A percentile compares a stretch with the other conserved stretches of the same genome.
phyloP scores from a whole-genome alignment of 2,329 filamentous ascomycete genomes.

The Aspergillus sp. region DNA sequence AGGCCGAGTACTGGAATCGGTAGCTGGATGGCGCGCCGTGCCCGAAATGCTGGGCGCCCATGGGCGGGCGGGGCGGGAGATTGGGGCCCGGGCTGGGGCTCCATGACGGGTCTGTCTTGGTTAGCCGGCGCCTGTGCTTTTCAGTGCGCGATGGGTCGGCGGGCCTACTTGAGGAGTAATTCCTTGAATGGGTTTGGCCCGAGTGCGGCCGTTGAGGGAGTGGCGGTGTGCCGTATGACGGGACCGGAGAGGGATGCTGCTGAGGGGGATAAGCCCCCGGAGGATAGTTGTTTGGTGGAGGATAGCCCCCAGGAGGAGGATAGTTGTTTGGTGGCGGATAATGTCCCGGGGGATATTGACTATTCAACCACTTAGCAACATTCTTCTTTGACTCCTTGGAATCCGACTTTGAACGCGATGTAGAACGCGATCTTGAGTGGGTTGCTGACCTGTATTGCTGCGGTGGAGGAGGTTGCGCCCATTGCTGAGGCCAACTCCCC shows the following conservation, averaged over 20 bases:
- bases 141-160: neutral
- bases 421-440: too few species aligned
- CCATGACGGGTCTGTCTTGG: slow-evolving; percentile 40
- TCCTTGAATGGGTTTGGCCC: slow-evolving; percentile 2
- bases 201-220: slow-evolving; percentile 18
- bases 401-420: too few species aligned
- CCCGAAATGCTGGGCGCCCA: slow-evolving; percentile 70
- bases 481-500: slow-evolving; percentile 7
- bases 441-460: slow-evolving; percentile 7
- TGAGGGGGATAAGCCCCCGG: neutral
- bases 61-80: slow-evolving; percentile 66
- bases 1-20: slow-evolving; percentile 88
- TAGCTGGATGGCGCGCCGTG: slow-evolving; percentile 77
- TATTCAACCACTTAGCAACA: too few species aligned
- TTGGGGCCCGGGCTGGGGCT: slow-evolving; percentile 53
- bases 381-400: too few species aligned
- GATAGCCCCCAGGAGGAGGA: slow-evolving; percentile 1
- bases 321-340: slow-evolving; percentile 7
- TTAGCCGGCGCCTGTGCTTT: neutral
- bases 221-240: slow-evolving; percentile 15
- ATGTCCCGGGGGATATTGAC: neutral
- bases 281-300: slow-evolving; percentile 3
- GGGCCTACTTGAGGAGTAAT: slow-evolving; percentile 18
- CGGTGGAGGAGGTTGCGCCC: slow-evolving; percentile 6
- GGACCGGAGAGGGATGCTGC: slow-evolving; percentile 4